A percentile compares a stretch with the other conserved stretches of the same genome.
phyloP scores from a whole-genome alignment of 106 monocot genomes.

The Acorus gramineus region DNA sequence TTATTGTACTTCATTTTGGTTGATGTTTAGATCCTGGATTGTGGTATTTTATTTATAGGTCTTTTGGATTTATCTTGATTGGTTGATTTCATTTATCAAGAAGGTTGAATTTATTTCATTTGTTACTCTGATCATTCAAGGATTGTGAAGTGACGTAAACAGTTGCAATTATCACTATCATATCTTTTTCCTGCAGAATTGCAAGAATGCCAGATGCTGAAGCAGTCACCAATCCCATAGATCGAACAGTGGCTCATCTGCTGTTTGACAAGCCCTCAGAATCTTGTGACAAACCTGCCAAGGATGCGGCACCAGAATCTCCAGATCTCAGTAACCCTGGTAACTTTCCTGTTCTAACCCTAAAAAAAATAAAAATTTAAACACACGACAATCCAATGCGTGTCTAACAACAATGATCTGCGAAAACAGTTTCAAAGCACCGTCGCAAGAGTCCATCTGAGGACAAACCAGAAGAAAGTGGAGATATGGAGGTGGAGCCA shows the following conservation, averaged over 20 bases:
- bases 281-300: constrained; percentile 8
- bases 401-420: background rate
- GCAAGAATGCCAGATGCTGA: constrained; percentile 26
- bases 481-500: constrained; percentile 27
- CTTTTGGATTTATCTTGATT: no score
- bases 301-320: constrained; percentile 32
- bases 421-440: constrained; percentile 8
- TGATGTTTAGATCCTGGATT: no score
- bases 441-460: constrained; percentile 2
- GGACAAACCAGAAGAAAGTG: constrained; percentile 8
- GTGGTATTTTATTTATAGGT: no score
- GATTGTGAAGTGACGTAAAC: no score
- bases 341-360: background rate
- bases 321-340: constrained; percentile 17
- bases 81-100: no score
- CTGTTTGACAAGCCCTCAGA: constrained; percentile 51
- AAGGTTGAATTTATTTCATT: no score
- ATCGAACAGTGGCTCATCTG: constrained; percentile 63
- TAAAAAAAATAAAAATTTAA: background rate
- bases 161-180: no score
- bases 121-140: no score
- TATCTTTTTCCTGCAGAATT: constrained; percentile 24
- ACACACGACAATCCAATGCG: background rate
- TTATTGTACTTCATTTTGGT: no score
- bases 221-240: constrained; percentile 74